Evolutionary conservation across 2,329 filamentous ascomycete genomes (phyloP).

Genomic region (Drechslerella dactyloides): DNA sequence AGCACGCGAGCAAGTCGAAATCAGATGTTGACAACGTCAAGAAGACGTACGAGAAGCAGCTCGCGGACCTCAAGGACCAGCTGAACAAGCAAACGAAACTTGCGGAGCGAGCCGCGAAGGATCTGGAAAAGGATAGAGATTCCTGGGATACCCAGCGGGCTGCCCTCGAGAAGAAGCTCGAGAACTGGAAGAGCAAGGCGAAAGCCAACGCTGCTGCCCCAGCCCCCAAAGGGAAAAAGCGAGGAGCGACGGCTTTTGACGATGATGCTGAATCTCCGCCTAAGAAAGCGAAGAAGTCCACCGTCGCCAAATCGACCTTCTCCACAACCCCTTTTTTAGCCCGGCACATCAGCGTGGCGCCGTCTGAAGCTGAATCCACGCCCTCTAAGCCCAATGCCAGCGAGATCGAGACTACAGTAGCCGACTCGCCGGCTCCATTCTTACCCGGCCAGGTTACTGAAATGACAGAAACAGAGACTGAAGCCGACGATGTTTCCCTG

Average conservation of each 20-base stretch:
- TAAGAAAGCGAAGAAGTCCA: constrained; percentile 55
- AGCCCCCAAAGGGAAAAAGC: constrained; percentile 48
- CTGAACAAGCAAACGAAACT: constrained; percentile 45
- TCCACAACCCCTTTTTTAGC: constrained; percentile 94
- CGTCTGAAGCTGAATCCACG: constrained; percentile 56
- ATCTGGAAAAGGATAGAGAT: constrained; percentile 39
- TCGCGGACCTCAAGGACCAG: constrained; percentile 43
- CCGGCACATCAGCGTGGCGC: constrained; percentile 68
- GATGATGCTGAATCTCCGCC: constrained; percentile 52
- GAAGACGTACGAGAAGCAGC: constrained; percentile 29
- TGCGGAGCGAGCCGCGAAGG: constrained; percentile 39
- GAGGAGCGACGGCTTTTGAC: constrained; percentile 43
- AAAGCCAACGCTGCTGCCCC: constrained; percentile 35
- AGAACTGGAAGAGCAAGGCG: constrained; percentile 50
- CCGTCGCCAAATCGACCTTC: constrained; percentile 88
- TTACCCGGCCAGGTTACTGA: constrained; percentile 23
- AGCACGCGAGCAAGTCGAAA: constrained; percentile 47
- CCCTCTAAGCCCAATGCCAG: constrained; percentile 25
- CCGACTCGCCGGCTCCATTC: constrained; percentile 30
- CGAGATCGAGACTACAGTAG: constrained; percentile 15
- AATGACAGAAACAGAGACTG: constrained; percentile 41
- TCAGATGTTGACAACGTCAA: constrained; percentile 38
- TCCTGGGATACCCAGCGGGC: constrained; percentile 47
- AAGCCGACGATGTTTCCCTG: constrained; percentile 52
- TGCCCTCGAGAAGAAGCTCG: constrained; percentile 51